These are phyloP conservation scores for Crithidia thermophila DNA, from an alignment of 208 protist genomes.

Conservation along the genomic window DNA sequence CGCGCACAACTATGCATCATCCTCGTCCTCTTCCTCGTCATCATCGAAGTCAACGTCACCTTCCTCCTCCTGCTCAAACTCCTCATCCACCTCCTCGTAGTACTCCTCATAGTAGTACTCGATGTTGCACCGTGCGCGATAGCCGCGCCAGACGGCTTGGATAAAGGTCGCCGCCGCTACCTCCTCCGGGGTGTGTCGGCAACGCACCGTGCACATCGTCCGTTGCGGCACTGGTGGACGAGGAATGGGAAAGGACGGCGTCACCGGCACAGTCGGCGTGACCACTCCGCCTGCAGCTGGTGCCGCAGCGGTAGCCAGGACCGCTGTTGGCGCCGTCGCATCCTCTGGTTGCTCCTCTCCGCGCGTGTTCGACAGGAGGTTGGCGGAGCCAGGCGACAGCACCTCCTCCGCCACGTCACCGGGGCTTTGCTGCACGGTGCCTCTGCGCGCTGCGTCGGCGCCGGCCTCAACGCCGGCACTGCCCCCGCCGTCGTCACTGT, in stretches of 20 bases:
- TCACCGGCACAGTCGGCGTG: no score
- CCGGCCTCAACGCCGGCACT: no score
- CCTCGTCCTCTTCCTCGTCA: background rate
- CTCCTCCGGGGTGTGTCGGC: conserved; percentile 17
- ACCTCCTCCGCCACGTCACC: background rate
- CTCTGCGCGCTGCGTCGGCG: no score
- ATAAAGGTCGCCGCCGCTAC: conserved; percentile 39
- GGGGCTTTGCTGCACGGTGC: no score
- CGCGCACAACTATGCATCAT: background rate
- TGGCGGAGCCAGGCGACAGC: background rate
- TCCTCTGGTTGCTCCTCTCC: background rate
- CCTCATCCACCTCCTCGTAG: conserved; percentile 33
- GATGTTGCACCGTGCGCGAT: conserved; percentile 35
- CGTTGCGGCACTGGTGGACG: conserved; percentile 1
- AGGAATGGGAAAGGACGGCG: conserved; percentile 9
- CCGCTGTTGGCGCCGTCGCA: no score
- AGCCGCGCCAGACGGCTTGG: conserved; percentile 65
- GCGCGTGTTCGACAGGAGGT: background rate
- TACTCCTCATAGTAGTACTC: conserved; percentile 72
- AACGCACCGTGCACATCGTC: background rate
- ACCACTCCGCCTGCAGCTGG: background rate
- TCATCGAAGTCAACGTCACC: background rate
- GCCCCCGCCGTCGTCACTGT: background rate
- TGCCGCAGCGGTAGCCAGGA: background rate
- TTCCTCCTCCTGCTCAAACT: conserved; percentile 18